Conservation (phyloP, 768 basidiomycete species). For the Xerocomellus chrysenteron region DNA sequence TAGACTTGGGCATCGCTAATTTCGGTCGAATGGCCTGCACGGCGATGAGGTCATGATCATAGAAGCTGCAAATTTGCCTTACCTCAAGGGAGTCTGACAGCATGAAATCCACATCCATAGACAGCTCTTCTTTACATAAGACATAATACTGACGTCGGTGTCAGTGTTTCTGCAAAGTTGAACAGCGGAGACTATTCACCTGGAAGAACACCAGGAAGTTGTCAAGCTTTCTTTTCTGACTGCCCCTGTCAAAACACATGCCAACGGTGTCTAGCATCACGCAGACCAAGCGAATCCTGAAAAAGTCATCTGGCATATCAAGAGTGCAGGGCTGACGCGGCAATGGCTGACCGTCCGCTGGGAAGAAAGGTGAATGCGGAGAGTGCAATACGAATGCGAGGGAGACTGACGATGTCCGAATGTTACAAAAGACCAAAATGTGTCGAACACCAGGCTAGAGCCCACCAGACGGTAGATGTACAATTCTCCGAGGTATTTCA, state of each 20-base stretch:
- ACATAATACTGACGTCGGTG: conserved; percentile 63
- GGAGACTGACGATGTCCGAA: conserved; percentile 87
- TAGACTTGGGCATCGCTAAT: conserved; percentile 61
- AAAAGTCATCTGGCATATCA: conserved; percentile 95
- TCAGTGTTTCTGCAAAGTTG: conserved; percentile 2
- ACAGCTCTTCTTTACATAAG: conserved; percentile 83
- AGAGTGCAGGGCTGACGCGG: conserved; percentile 72
- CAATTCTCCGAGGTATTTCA: conserved; percentile 95
- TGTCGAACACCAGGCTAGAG: conserved; percentile 89
- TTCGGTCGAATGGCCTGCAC: conserved; percentile 84
- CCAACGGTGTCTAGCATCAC: conserved; percentile 93
- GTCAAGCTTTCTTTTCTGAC: conserved; percentile 90
- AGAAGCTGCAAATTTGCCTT: conserved; percentile 10
- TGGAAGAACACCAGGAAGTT: conserved; percentile 93
- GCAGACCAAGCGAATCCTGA: conserved; percentile 89
- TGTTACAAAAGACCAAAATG: conserved; percentile 89
- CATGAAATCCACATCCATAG: conserved; percentile 99
- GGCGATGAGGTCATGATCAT: background rate
- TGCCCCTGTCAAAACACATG: conserved; percentile 95
- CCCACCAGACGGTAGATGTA: conserved; percentile 94
- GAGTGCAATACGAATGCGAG: background rate
- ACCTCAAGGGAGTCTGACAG: conserved; percentile 92
- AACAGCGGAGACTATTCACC: conserved; percentile 41
- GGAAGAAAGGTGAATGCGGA: conserved; percentile 12
- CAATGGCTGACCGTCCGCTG: conserved; percentile 87